Percentiles rank a stretch among this genome's conserved stretches.
phyloP scores from a whole-genome alignment of 805 yeast genomes.

The Diddensiella transvaalensis region DNA sequence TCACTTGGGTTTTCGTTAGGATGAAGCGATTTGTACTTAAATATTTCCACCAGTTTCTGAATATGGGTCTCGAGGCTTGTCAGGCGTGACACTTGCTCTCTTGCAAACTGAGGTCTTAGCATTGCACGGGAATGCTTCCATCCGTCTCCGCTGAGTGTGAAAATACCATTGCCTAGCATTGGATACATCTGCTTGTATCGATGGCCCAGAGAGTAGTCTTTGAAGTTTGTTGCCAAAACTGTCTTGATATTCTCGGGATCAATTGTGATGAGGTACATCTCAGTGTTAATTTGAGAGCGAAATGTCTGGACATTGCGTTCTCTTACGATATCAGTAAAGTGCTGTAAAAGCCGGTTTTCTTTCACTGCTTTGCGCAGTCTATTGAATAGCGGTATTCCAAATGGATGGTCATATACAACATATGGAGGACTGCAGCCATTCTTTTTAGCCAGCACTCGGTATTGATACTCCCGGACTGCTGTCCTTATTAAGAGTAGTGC shows the following conservation, averaged over 20 bases:
- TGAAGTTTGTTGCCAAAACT: conserved; percentile 32
- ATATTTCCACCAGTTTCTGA: conserved; percentile 20
- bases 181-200: conserved; percentile 29
- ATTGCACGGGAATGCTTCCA: conserved; percentile 38
- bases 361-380: background rate
- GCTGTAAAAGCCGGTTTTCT: background rate
- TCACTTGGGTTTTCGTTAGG: background rate
- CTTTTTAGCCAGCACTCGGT: background rate
- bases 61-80: conserved; percentile 29
- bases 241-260: conserved; percentile 36
- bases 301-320: background rate
- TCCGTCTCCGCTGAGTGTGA: conserved; percentile 34
- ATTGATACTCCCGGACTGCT: background rate
- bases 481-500: background rate
- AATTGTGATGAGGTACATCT: conserved; percentile 17
- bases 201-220: conserved; percentile 31
- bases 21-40: conserved; percentile 6
- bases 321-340: background rate
- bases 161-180: conserved; percentile 36
- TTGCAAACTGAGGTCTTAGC: conserved; percentile 36
- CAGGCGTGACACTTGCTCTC: conserved; percentile 33
- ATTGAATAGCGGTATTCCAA: background rate
- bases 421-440: conserved; percentile 1
- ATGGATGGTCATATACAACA: background rate
- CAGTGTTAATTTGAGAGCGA: background rate